Base-by-base conservation (phyloP, 106 monocot genomes). In the Posidonia australis region DNA sequence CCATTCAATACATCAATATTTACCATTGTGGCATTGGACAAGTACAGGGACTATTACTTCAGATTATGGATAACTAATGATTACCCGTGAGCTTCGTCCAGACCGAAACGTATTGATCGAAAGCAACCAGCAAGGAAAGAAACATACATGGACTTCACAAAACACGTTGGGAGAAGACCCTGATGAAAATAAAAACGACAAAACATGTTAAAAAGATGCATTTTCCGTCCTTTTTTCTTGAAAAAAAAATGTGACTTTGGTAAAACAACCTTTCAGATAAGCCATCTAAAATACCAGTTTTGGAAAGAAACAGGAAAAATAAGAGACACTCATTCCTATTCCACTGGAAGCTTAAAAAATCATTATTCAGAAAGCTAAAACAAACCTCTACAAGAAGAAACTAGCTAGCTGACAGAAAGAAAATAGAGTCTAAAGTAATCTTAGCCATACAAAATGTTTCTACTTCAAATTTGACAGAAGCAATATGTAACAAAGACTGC, bases 81-180 rank as follows among this genome's bases (percentile, higher is more conserved):
- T 63, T 86, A 96, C 96, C 96, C 96, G 73, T 96, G 96, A 23
- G 96, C 84, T 79, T 87, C 90, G 79, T 82, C 82, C 19, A 96
- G 52, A 60, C 96, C 96, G 82, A 96, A 96, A 32, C 96, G 86
- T 30, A 96, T 77, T 44, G 96, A 96, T 23, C 90, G 82, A 67
- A 96, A 90, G 70, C 90, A 96, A 31, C 96, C 96, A 4, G 87
- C 90, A 36, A 96, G 70, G 48, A 96, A 96, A 61, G 96, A 96
- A 16, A 96, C 90, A 69, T 96, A 96, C 90, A 90, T 90, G 23
- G 90, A 84, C 67, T 83, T 82, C 72, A 74, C 53, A 16, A 90
- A 78, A 43, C 44, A 65, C 42, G 71, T 79, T 52, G 84, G 82
- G 42, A 96, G 82, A 54, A 90, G 54, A 20, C 62, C 80, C 96